Evolutionary conservation across 441 rosid genomes (phyloP), one percentile per base, ranked within the genome.

Genomic region (Flueggea neowawraea): DNA sequence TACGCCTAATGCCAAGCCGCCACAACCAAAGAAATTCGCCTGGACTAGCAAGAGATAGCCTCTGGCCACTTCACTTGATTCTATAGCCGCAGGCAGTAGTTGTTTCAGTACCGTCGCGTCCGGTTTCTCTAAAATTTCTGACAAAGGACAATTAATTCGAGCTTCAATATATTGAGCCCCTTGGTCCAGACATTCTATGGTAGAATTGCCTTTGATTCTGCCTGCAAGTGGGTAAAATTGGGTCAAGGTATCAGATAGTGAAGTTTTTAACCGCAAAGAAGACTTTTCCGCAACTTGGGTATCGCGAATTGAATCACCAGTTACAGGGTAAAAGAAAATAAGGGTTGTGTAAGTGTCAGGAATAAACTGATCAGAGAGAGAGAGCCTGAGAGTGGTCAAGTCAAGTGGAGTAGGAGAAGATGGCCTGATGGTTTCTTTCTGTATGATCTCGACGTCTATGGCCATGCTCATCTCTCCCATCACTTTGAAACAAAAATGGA

Each of bases 151-250:
- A 44, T 55, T 33, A 11, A 76, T 75, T 69, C 65, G 55, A 50
- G 84, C 85, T 66, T 78, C 78, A 0, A 70, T 54, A 64, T 63
- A 88, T 41, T 70, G 73, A 16, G 57, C 83, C 6, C 90, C 87
- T 0, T 63, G 17, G 22, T 86, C 85, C 8, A 63, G 57, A n/a
- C 92, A 86, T 6, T 73, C 68, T 13, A 86, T 70, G 53, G 68
- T 70, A 43, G 41, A 13, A 68, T 76, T 73, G 48, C 75, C 85
- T 52, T 55, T 66, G 52, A 79, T 36, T 31, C 69, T 68, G 16
- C 86, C 84, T 2, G 84, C 84, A 12, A 74, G 31, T 3, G 80
- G 78, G 65, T 69, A 79, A 28, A 74, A 77, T 8, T n/a, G 67
- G 39, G 73, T 57, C 15, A 76, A 9, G 11, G 65, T 17, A 10